A percentile compares a stretch with the other conserved stretches of the same genome.
Conservation (phyloP, 495 filamentous ascomycete genomes). For the Terfezia claveryi region DNA sequence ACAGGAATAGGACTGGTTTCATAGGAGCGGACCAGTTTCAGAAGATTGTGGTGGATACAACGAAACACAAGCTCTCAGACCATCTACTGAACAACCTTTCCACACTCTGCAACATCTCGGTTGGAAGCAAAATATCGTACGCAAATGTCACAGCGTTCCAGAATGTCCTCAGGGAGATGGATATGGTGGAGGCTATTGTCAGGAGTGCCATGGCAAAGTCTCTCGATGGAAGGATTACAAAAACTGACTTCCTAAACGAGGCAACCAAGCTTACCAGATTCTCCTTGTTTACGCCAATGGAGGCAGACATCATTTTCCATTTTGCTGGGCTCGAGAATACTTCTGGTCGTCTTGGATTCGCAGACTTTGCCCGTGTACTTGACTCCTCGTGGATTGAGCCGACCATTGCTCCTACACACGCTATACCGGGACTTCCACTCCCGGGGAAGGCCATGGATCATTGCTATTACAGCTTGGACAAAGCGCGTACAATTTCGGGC, state of each 20-base stretch:
- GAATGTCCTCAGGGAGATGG: constrained; percentile 93
- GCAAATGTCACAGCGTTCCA: constrained; percentile 94
- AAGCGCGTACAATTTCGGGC: constrained; percentile 68
- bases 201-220: constrained; percentile 68
- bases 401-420: constrained; percentile 24
- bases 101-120: constrained; percentile 83
- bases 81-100: constrained; percentile 85
- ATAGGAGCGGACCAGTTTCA: constrained; percentile 93
- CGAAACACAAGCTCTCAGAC: constrained; percentile 92
- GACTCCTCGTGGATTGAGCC: constrained; percentile 71
- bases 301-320: constrained; percentile 96
- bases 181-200: constrained; percentile 80
- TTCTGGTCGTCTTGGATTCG: constrained; percentile 56
- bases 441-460: constrained; percentile 13
- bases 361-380: constrained; percentile 82
- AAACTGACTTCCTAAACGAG: constrained; percentile 85
- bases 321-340: constrained; percentile 84
- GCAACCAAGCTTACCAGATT: constrained; percentile 76
- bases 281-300: constrained; percentile 91
- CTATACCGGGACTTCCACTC: constrained; percentile 21
- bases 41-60: constrained; percentile 79
- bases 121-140: constrained; percentile 84
- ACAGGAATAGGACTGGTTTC: constrained; percentile 88
- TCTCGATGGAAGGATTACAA: constrained; percentile 73
- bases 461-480: constrained; percentile 44